phyloP scores from a whole-genome alignment of 495 filamentous ascomycete genomes.

The Friedmanniomyces endolithicus region DNA sequence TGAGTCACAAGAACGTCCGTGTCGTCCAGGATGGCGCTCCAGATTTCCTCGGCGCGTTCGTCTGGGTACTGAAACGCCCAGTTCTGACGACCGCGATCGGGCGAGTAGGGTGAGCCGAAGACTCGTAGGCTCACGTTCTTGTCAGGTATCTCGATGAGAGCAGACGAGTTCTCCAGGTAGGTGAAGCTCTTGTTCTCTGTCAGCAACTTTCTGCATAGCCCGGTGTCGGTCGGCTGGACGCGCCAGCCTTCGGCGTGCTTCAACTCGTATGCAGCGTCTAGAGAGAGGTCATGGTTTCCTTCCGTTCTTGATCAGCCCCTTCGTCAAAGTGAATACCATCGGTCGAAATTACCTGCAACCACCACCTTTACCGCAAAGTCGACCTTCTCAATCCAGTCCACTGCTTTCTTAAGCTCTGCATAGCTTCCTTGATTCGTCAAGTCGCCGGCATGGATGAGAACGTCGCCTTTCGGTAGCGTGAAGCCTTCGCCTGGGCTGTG shows the following conservation, averaged over 20 bases:
- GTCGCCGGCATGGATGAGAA: slow-evolving; percentile 51
- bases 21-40: slow-evolving; percentile 29
- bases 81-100: slow-evolving; percentile 27
- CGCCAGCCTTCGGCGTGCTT: slow-evolving; percentile 19
- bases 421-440: slow-evolving; percentile 46
- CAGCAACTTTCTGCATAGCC: slow-evolving; percentile 45
- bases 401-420: slow-evolving; percentile 40
- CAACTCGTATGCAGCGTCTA: slow-evolving; percentile 47
- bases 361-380: slow-evolving; percentile 48
- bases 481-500: slow-evolving; percentile 39
- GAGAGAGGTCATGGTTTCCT: slow-evolving; percentile 73
- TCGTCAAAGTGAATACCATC: too few species aligned
- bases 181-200: slow-evolving; percentile 44
- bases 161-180: slow-evolving; percentile 52
- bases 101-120: slow-evolving; percentile 65
- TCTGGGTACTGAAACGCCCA: slow-evolving; percentile 64
- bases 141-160: slow-evolving; percentile 50
- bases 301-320: slow-evolving; percentile 1
- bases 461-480: slow-evolving; percentile 45
- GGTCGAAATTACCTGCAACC: slow-evolving; percentile 48
- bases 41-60: slow-evolving; percentile 38
- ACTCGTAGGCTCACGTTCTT: slow-evolving; percentile 44
- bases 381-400: slow-evolving; percentile 44
- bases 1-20: slow-evolving; percentile 31
- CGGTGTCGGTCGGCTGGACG: slow-evolving; percentile 37